Evolutionary conservation across 192 early-diverging fungal genomes (phyloP).

Genomic region (Phlyctochytrium planicorne): DNA sequence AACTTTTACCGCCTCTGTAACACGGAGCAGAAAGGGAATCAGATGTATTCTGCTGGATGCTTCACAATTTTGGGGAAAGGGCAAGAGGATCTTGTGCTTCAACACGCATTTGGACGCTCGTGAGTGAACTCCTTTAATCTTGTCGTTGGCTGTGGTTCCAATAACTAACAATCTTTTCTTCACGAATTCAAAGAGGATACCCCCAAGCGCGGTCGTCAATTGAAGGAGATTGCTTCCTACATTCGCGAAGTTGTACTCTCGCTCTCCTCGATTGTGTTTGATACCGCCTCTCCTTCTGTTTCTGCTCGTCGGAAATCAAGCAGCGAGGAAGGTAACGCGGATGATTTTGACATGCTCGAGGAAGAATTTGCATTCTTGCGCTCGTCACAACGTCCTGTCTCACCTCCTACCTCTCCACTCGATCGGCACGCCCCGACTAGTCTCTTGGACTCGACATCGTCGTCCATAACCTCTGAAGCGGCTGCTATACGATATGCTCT

Average conservation of each 20-base stretch:
- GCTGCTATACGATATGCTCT: too few species aligned
- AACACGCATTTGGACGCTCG: constrained; percentile 22
- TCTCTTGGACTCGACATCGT: background rate
- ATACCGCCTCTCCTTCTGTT: background rate
- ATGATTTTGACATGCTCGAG: constrained; percentile 33
- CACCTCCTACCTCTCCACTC: too few species aligned
- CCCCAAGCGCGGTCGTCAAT: constrained; percentile 15
- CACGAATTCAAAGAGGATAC: constrained; percentile 16
- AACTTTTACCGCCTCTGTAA: constrained; percentile 8
- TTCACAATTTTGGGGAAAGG: constrained; percentile 25
- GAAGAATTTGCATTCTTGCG: constrained; percentile 12
- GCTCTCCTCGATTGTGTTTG: constrained; percentile 16
- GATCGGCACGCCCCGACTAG: background rate
- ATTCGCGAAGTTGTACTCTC: constrained; percentile 28
- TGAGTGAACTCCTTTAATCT: constrained; percentile 1
- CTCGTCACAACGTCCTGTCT: too few species aligned
- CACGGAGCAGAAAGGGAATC: constrained; percentile 13
- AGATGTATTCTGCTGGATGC: constrained; percentile 18
- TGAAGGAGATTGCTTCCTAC: constrained; percentile 19
- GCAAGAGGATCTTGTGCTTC: constrained; percentile 18
- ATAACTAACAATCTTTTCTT: background rate
- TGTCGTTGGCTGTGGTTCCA: background rate
- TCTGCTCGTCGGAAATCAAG: background rate
- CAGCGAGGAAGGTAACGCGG: background rate
- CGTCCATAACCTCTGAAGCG: background rate